phyloP scores from a whole-genome alignment of 306 rosid genomes.

The Hippophae tibetana region DNA sequence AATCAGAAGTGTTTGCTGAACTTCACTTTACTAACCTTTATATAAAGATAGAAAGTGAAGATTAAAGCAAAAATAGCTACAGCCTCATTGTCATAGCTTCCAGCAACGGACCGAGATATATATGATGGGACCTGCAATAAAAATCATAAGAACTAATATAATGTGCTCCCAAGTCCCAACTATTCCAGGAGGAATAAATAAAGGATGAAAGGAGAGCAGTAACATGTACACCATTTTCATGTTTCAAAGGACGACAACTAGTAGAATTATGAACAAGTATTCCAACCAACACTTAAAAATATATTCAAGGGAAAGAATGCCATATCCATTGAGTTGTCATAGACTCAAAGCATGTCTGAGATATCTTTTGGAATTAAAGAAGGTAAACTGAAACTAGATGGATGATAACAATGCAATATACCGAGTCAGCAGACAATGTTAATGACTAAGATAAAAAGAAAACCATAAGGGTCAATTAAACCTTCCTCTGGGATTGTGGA shows the following conservation, averaged over 20 bases:
- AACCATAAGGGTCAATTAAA: neutral
- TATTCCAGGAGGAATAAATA: neutral
- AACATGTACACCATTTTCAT: too few species aligned
- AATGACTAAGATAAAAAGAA: neutral
- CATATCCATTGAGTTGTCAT: neutral
- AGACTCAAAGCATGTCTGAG: neutral
- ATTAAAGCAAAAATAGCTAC: conserved; percentile 97
- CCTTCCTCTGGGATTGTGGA: too few species aligned
- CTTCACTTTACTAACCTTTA: conserved; percentile 54
- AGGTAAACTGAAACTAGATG: neutral
- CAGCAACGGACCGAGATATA: conserved; percentile 98
- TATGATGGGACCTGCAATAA: conserved; percentile 82
- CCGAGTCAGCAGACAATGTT: neutral
- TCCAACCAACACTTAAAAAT: too few species aligned
- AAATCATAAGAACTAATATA: neutral
- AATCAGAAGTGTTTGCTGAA: neutral
- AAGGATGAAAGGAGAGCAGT: too few species aligned
- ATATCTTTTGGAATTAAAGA: neutral
- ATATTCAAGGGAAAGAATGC: neutral
- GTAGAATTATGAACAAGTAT: too few species aligned
- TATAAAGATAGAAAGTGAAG: conserved; percentile 89
- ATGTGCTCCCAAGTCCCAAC: conserved; percentile 1
- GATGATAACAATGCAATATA: neutral
- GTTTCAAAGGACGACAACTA: too few species aligned
- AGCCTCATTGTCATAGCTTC: conserved; percentile 99